A percentile compares a stretch with the other conserved stretches of the same genome.
Conservation (phyloP, 805 yeast species). For the Spathaspora girioi region DNA sequence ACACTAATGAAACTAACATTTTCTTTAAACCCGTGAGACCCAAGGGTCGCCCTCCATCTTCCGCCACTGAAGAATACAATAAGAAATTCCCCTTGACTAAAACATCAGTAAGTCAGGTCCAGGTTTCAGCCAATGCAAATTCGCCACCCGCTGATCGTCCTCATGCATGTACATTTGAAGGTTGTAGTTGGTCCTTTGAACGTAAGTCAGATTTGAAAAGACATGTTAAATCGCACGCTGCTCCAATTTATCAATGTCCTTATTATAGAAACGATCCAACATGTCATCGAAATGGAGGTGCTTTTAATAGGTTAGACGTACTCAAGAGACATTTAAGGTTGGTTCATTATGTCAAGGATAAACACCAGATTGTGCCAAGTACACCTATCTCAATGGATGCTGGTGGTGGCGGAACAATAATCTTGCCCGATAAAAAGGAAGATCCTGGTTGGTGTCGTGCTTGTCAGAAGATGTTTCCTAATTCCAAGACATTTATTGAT, state of each 20-base stretch:
- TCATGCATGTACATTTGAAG: conserved; percentile 35
- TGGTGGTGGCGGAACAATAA: neutral
- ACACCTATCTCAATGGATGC: conserved; percentile 11
- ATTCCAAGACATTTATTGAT: conserved; percentile 54
- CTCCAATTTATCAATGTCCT: conserved; percentile 70
- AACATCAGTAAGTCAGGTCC: conserved; percentile 5
- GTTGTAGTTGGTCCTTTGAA: conserved; percentile 68
- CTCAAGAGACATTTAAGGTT: conserved; percentile 67
- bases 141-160: conserved; percentile 20
- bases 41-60: neutral
- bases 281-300: conserved; percentile 75
- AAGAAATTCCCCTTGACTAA: neutral
- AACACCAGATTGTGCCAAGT: conserved; percentile 15
- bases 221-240: conserved; percentile 61
- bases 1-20: neutral
- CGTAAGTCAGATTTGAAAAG: conserved; percentile 68
- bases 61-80: neutral
- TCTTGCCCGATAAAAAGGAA: conserved; percentile 21
- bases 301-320: conserved; percentile 71
- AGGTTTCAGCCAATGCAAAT: neutral
- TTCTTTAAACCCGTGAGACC: neutral
- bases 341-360: conserved; percentile 61
- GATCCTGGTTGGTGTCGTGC: conserved; percentile 69
- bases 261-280: conserved; percentile 66
- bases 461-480: conserved; percentile 55